Conservation (phyloP, 352 stramenopile species). For the Pythium aphanidermatum region DNA sequence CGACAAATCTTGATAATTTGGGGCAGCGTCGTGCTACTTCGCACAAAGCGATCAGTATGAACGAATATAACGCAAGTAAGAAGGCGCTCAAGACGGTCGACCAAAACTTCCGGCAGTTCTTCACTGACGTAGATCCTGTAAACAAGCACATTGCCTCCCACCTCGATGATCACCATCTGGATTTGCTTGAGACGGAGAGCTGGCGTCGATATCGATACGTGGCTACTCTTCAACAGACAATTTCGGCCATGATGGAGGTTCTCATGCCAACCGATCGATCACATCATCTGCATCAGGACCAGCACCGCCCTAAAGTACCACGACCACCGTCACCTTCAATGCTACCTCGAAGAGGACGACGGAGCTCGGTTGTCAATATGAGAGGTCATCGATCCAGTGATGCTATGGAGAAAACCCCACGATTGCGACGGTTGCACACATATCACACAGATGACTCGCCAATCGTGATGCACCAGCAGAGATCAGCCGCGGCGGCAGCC, state of each 20-base stretch:
- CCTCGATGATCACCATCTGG: conserved; percentile 34
- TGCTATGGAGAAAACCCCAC: too few relatives aligned
- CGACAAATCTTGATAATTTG: conserved; percentile 4
- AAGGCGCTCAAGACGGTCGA: conserved; percentile 19
- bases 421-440: too few relatives aligned
- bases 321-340: too few relatives aligned
- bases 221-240: conserved; percentile 22
- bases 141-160: conserved; percentile 41
- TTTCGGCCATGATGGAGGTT: conserved; percentile 28
- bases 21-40: background rate
- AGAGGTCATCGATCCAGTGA: too few relatives aligned
- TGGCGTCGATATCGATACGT: conserved; percentile 45
- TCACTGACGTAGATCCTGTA: conserved; percentile 45
- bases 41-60: too few relatives aligned
- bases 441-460: too few relatives aligned
- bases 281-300: conserved; percentile 2
- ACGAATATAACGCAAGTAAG: conserved; percentile 14
- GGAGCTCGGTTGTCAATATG: too few relatives aligned
- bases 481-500: too few relatives aligned
- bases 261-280: conserved; percentile 12
- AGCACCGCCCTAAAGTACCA: too few relatives aligned
- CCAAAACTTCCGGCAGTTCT: conserved; percentile 34
- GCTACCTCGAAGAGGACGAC: too few relatives aligned
- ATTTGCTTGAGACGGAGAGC: conserved; percentile 39
- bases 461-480: too few relatives aligned